Evolutionary conservation across 2,329 filamentous ascomycete genomes (phyloP), one percentile per base, ranked within the genome.

Genomic region (Cytospora mali): DNA sequence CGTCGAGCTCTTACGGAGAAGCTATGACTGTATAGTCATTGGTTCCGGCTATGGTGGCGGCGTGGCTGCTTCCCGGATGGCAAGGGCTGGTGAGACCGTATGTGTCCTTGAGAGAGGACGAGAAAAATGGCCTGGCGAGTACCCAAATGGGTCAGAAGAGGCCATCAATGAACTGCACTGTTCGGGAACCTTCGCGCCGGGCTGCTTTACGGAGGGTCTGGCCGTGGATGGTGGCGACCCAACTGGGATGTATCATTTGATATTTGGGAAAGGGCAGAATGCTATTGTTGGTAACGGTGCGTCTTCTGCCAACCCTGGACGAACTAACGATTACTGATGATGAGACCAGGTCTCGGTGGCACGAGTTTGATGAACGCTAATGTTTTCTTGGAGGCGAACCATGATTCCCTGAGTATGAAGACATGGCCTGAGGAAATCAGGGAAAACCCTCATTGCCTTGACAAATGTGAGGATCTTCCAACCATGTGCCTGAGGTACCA

Each of bases 1-100:
- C 0, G 79, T 88, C 14, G 81, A 87, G 69, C 74, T 86, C 28
- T 81, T 89, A 70, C 78, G 81, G 28, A 75, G 76, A 61, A 75
- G 75, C 7, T 90, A 91, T 67, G 88, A 90, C 73, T 83, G 83
- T 46, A 81, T 91, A 13, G 85, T 90, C 31, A 84, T 90, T 62
- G 88, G 88, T 1, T 89, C 86, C 11, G 88, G 88, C 1, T 91
- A 90, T 71, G 88, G 88, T 27, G 87, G 86, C 46, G 84, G 82
- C 27, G 83, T 90, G 23, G 87, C 88, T 3, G 88, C 87, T 0
- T 84, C 85, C 25, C 80, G 87, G 13, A 85, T 89, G 81, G 83
- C 87, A 3, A 80, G 88, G 59, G 82, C 82, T 1, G 82, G 79
- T 2, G 79, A 87, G 70, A 81, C 77, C 2, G 87, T 90, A 1